Conservation (phyloP, 345 rosid genomes). For the Eucalyptus marginata region DNA sequence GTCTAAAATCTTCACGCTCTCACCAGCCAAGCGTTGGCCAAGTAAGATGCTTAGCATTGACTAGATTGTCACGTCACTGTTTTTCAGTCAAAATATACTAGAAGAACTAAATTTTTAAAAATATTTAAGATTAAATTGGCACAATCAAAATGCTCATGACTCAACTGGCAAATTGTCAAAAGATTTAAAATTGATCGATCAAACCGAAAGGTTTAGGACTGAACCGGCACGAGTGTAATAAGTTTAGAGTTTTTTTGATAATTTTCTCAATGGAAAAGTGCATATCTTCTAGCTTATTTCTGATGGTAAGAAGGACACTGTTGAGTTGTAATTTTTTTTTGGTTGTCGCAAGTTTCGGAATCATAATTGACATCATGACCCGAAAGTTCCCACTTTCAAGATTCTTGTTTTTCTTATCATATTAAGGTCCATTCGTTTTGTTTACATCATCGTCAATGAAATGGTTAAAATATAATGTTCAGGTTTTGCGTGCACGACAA, state of each 20-base stretch:
- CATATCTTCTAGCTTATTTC: background rate
- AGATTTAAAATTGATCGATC: no score
- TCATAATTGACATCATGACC: background rate
- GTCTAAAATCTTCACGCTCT: no score
- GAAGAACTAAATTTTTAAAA: no score
- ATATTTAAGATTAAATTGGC: rapidly evolving
- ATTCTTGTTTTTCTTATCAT: background rate
- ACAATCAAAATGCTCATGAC: no score
- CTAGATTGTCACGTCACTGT: background rate
- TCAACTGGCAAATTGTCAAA: no score
- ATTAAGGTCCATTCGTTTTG: background rate
- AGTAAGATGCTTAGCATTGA: no score
- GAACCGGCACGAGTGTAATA: rapidly evolving
- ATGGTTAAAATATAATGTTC: background rate
- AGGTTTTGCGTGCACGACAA: background rate
- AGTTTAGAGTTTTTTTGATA: no score
- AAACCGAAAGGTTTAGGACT: rapidly evolving
- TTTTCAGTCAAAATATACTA: rapidly evolving
- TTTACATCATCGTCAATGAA: background rate
- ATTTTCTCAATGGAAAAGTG: background rate
- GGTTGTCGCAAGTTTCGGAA: background rate
- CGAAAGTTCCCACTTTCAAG: background rate
- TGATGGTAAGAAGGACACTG: background rate
- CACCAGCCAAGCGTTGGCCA: no score
- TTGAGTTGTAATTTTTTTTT: background rate